Evolutionary conservation across 2,329 filamentous ascomycete species (phyloP).

Genomic region (Botrytis deweyae): DNA sequence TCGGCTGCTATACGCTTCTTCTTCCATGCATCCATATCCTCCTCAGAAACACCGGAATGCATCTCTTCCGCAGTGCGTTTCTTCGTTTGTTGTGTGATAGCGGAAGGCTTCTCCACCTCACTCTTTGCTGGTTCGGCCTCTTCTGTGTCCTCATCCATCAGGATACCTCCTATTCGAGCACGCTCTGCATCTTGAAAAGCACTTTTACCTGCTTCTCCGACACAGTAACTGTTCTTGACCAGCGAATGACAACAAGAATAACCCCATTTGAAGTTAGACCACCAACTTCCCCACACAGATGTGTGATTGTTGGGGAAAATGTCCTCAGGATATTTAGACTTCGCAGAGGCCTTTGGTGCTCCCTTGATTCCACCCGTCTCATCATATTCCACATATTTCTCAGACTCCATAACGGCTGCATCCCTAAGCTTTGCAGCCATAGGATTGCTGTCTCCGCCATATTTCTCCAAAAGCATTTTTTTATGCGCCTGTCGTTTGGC

Average conservation of each 20-base stretch:
- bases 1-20: conserved; percentile 69
- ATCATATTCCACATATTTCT: conserved; percentile 91
- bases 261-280: conserved; percentile 92
- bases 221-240: conserved; percentile 97
- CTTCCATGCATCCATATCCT: conserved; percentile 83
- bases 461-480: conserved; percentile 75
- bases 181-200: conserved; percentile 77
- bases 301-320: conserved; percentile 87
- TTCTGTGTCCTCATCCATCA: conserved; percentile 33
- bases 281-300: conserved; percentile 95
- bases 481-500: conserved; percentile 65
- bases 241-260: conserved; percentile 93
- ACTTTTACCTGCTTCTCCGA: conserved; percentile 79
- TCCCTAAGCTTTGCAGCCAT: conserved; percentile 63
- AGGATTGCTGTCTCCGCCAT: conserved; percentile 65
- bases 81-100: conserved; percentile 44
- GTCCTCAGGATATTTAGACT: conserved; percentile 91
- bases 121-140: conserved; percentile 36
- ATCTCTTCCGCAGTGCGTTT: conserved; percentile 80
- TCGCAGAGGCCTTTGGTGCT: conserved; percentile 70
- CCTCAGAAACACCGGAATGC: conserved; percentile 73
- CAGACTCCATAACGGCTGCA: conserved; percentile 73
- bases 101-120: conserved; percentile 39
- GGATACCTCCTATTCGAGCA: conserved; percentile 48
- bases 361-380: conserved; percentile 88